A percentile compares a stretch with the other conserved stretches of the same genome.
Conservation (phyloP, 179 eudicot genomes). For the Beta lomatogona region DNA sequence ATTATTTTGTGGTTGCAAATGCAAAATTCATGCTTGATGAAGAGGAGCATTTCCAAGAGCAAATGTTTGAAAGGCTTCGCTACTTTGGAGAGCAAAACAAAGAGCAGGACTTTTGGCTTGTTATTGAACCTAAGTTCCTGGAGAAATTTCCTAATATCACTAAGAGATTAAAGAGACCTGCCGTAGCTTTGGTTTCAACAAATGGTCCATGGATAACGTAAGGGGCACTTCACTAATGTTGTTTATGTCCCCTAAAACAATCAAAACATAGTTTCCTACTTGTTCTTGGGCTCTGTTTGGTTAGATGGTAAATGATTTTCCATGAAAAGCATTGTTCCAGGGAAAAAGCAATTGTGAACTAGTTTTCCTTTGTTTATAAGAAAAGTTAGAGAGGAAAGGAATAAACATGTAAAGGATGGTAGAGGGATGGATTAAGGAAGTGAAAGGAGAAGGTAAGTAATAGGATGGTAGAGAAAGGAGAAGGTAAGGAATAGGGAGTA, state of each 20-base stretch:
- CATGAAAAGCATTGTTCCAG: too few species aligned
- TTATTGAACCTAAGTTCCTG: slow-evolving; percentile 89
- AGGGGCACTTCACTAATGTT: slow-evolving; percentile 27
- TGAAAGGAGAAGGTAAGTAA: too few species aligned
- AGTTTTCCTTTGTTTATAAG: too few species aligned
- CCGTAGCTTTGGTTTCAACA: slow-evolving; percentile 95
- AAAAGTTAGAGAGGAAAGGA: too few species aligned
- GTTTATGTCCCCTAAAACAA: background rate
- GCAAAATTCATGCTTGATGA: slow-evolving; percentile 99
- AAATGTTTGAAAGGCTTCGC: slow-evolving; percentile 70
- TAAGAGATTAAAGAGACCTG: slow-evolving; percentile 83
- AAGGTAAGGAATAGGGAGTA: too few species aligned
- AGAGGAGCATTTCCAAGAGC: slow-evolving; percentile 94
- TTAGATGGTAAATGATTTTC: too few species aligned
- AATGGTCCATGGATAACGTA: slow-evolving; percentile 98
- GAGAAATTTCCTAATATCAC: slow-evolving; percentile 79
- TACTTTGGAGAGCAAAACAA: slow-evolving; percentile 55
- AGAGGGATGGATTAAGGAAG: too few species aligned
- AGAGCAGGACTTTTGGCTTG: slow-evolving; percentile 96
- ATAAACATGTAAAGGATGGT: too few species aligned
- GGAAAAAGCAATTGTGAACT: too few species aligned
- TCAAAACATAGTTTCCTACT: background rate
- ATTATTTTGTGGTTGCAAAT: slow-evolving; percentile 85
- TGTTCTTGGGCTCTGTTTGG: background rate
- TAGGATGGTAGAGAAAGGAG: too few species aligned